A percentile compares a stretch with the other conserved stretches of the same genome.
Evolutionary conservation across 805 yeast species (phyloP).

Genomic region (Suhomyces emberorum): DNA sequence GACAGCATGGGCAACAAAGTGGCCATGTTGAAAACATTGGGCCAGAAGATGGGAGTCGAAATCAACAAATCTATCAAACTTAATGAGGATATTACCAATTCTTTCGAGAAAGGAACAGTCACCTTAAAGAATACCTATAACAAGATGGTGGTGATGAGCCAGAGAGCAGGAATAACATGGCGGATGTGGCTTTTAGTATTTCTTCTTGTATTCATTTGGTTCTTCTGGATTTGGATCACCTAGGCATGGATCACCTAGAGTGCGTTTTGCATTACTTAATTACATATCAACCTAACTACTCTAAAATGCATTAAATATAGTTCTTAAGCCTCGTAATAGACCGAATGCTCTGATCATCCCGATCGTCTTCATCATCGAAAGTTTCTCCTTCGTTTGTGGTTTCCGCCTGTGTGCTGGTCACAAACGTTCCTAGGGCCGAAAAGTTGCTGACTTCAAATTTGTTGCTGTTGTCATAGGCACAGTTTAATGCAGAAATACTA

Average conservation of each 20-base stretch:
- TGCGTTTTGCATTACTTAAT: too few species aligned
- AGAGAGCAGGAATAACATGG: conserved; percentile 45
- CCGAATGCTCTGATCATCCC: conserved; percentile 3
- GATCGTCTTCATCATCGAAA: conserved; percentile 4
- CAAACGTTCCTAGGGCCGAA: conserved; percentile 11
- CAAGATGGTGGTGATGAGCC: conserved; percentile 44
- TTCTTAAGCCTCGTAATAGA: conserved; percentile 5
- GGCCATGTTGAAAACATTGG: conserved; percentile 38
- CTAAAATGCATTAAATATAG: conserved; percentile 5
- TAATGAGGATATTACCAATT: conserved; percentile 40
- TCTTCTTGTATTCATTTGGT: conserved; percentile 32
- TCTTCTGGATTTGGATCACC: conserved; percentile 41
- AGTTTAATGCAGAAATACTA: conserved; percentile 12
- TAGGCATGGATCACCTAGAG: too few species aligned
- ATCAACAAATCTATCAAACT: conserved; percentile 39
- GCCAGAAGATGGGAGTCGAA: conserved; percentile 42
- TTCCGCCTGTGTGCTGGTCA: too few species aligned
- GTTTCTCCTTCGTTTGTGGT: too few species aligned
- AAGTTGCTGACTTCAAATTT: conserved; percentile 7
- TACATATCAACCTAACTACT: too few species aligned
- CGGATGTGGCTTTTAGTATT: conserved; percentile 43
- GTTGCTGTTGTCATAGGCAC: conserved; percentile 9
- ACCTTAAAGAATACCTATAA: conserved; percentile 42
- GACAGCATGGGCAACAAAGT: conserved; percentile 41
- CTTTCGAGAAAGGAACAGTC: conserved; percentile 37